Base-by-base conservation (phyloP, 1,139 yeast genomes). In the Zhuliangozyma parablackwelliae region DNA sequence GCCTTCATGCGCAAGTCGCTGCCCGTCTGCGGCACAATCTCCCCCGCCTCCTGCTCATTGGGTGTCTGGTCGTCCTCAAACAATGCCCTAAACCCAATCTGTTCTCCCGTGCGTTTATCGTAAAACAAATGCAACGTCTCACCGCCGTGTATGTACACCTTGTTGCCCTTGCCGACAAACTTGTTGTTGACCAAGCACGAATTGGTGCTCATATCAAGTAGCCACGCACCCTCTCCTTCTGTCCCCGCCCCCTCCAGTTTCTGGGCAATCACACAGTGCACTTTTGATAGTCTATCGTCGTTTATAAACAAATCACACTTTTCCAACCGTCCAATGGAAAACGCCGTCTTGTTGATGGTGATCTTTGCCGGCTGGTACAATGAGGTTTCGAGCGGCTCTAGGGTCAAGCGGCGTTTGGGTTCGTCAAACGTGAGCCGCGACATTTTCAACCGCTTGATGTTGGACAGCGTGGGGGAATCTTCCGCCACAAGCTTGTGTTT, bases 281-380 rank as follows among this genome's bases (percentile, higher is more conserved):
- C 70, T 45, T 88, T 85, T 2, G 97, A 89, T 50, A 90, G 73
- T 35, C 96, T 65, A 47, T 75, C 83, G 49, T 89, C 96, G 29
- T 73, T 66, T 11, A 88, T 74, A 33, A 63, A 65, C 20, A 72
- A 68, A 48, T 82, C 79, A 42, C 85, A 78, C 2, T 75, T 69
- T 34, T 75, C 80, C 28, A 75, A 70, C 32, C 94, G 59, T 0
- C 94, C 94, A 37, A 84, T 71, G 32, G 79, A 66, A 4, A 82
- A 80, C 10, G 69, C 68, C 11, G 85, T 84, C 48, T 81, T 88
- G 31, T 75, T 72, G 10, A 89, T 65, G 39, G 68, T 65, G 7
- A 89, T 71, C 3, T 78, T 75, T 5, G 47, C 49, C n/a, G 51
- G 42, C 7, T 8, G 10, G 11, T 56, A 48, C 8, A 65, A 52